Evolutionary conservation across 2,329 filamentous ascomycete genomes (phyloP).

Genomic region (Paecilomyces formosus): DNA sequence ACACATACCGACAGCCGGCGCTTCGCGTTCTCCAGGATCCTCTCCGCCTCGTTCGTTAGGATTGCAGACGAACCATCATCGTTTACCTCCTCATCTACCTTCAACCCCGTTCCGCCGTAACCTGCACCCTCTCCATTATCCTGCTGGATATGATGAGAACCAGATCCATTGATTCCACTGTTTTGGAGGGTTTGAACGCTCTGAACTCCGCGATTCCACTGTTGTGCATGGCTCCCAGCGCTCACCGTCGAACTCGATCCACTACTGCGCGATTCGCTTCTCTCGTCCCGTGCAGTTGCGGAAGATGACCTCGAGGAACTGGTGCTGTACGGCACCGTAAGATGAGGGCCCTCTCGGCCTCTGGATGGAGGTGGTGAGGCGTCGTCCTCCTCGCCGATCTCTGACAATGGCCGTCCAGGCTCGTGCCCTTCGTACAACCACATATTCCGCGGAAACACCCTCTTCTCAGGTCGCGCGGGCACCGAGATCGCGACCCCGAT

Average conservation of each 20-base stretch:
- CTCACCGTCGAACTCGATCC: conserved; percentile 30
- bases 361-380: conserved; percentile 16
- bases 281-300: conserved; percentile 28
- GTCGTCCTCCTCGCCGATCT: conserved; percentile 41
- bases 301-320: neutral
- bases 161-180: neutral
- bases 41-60: conserved; percentile 74
- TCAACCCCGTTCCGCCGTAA: conserved; percentile 9
- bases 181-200: conserved; percentile 3
- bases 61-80: conserved; percentile 66
- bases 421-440: conserved; percentile 31
- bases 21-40: conserved; percentile 90
- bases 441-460: conserved; percentile 23
- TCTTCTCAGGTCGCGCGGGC: conserved; percentile 16
- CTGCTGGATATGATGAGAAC: neutral
- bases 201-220: conserved; percentile 4
- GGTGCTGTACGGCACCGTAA: neutral
- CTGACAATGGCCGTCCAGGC: conserved; percentile 34
- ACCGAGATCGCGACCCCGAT: conserved; percentile 4
- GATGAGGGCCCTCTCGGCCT: conserved; percentile 4
- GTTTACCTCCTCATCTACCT: conserved; percentile 30
- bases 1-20: conserved; percentile 69
- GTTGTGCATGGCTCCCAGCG: conserved; percentile 15
- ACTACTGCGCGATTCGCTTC: conserved; percentile 21
- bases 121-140: conserved; percentile 1